A percentile compares a stretch with the other conserved stretches of the same genome.
Evolutionary conservation across 192 early-diverging fungal genomes (phyloP).

Genomic region (Coemansia sp.): DNA sequence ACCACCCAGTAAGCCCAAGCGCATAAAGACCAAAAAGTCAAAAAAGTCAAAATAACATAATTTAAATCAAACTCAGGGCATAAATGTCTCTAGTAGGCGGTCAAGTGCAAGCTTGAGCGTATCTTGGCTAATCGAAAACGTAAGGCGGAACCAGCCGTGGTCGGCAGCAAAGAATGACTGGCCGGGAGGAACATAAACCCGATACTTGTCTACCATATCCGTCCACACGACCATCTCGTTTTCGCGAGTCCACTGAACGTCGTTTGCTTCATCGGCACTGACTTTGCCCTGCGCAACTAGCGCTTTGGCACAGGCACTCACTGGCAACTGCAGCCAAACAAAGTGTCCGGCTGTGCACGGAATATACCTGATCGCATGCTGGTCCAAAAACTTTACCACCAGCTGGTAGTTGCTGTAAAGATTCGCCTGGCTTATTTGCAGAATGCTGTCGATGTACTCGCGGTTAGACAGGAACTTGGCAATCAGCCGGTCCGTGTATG

Average conservation of each 20-base stretch:
- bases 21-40: conserved; percentile 5
- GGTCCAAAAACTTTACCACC: conserved; percentile 41
- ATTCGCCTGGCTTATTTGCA: conserved; percentile 57
- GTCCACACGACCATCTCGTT: conserved; percentile 57
- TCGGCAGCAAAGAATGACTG: conserved; percentile 61
- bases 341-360: conserved; percentile 71
- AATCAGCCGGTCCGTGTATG: conserved; percentile 58
- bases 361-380: conserved; percentile 54
- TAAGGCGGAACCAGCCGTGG: conserved; percentile 66
- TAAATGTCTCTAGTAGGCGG: conserved; percentile 33
- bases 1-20: not conserved
- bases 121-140: conserved; percentile 55
- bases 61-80: not conserved
- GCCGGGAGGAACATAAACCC: conserved; percentile 68
- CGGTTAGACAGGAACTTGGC: conserved; percentile 58
- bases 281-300: conserved; percentile 26
- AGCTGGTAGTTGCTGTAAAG: conserved; percentile 57
- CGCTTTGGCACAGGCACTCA: conserved; percentile 37
- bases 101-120: conserved; percentile 54
- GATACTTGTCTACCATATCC: conserved; percentile 44
- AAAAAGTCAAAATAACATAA: conserved; percentile 7
- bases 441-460: conserved; percentile 58
- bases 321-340: conserved; percentile 56
- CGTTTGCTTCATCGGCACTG: conserved; percentile 1
- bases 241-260: conserved; percentile 32